Percentiles rank a stretch among this genome's conserved stretches.
Evolutionary conservation across 1,284 basidiomycete species (phyloP).

Genomic region (Agaricales sp.): DNA sequence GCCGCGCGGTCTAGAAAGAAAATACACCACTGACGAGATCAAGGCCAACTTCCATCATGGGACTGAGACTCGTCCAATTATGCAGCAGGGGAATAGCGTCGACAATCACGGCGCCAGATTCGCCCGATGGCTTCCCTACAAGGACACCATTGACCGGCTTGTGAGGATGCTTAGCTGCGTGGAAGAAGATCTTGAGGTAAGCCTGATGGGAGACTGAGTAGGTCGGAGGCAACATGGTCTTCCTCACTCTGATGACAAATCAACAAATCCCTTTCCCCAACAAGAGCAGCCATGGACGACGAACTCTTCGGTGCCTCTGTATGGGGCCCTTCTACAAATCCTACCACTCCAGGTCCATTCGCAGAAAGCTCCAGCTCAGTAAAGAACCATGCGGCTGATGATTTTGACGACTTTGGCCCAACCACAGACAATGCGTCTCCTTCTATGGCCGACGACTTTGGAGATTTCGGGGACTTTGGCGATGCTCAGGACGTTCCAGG

Average conservation of each 20-base stretch:
- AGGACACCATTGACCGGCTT: constrained; percentile 59
- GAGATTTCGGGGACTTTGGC: constrained; percentile 82
- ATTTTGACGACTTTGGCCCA: constrained; percentile 41
- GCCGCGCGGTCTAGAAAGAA: background rate
- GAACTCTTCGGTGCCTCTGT: constrained; percentile 66
- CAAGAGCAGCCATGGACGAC: constrained; percentile 43
- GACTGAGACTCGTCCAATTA: constrained; percentile 68
- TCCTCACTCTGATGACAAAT: background rate
- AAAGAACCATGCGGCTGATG: constrained; percentile 30
- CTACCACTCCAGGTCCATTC: constrained; percentile 14
- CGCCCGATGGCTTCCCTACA: constrained; percentile 32
- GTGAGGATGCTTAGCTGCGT: constrained; percentile 66
- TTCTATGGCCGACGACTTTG: constrained; percentile 62
- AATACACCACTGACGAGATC: constrained; percentile 42
- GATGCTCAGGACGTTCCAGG: constrained; percentile 40
- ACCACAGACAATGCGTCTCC: constrained; percentile 53
- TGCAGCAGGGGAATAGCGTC: constrained; percentile 70
- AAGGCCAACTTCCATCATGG: constrained; percentile 73
- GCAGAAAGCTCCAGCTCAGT: constrained; percentile 14
- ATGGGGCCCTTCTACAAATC: constrained; percentile 39
- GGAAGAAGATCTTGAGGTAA: constrained; percentile 59
- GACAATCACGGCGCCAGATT: constrained; percentile 28
- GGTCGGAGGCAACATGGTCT: constrained; percentile 10
- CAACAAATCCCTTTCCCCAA: background rate
- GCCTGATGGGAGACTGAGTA: constrained; percentile 44